Conservation (phyloP, 495 filamentous ascomycete genomes). For the Delitschia confertaspora region DNA sequence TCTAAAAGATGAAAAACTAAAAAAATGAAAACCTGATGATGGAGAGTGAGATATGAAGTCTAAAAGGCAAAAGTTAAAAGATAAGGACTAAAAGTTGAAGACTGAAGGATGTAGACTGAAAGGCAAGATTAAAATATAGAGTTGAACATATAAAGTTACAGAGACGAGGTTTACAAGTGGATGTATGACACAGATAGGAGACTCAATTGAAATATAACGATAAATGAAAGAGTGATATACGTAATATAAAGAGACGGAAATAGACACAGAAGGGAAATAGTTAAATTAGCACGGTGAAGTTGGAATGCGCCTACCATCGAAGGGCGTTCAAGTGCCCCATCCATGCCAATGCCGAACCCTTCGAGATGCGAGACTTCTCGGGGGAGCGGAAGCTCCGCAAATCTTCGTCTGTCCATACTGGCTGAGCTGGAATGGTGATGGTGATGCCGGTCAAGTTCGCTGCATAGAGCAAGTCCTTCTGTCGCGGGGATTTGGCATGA, state of each 20-base stretch:
- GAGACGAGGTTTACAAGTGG: too few species aligned
- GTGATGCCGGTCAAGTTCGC: constrained; percentile 31
- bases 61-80: not conserved
- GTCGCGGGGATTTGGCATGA: constrained; percentile 24
- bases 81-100: not conserved
- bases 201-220: constrained; percentile 1
- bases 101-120: not conserved
- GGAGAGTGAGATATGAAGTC: too few species aligned
- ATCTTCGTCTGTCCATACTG: constrained; percentile 29
- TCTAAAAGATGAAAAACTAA: not conserved
- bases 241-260: too few species aligned
- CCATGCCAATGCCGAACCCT: constrained; percentile 30
- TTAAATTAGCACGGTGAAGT: not conserved
- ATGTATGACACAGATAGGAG: too few species aligned
- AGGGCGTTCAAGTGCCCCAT: constrained; percentile 31
- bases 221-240: too few species aligned
- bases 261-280: too few species aligned
- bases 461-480: constrained; percentile 25
- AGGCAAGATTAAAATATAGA: not conserved
- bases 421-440: constrained; percentile 30
- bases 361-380: constrained; percentile 16
- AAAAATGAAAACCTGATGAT: not conserved
- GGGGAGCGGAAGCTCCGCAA: constrained; percentile 16
- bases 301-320: constrained; percentile 19
- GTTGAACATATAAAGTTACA: not conserved